These are phyloP conservation scores for Syzygium aqueum DNA, from an alignment of 345 rosid species.

Conservation along the genomic window DNA sequence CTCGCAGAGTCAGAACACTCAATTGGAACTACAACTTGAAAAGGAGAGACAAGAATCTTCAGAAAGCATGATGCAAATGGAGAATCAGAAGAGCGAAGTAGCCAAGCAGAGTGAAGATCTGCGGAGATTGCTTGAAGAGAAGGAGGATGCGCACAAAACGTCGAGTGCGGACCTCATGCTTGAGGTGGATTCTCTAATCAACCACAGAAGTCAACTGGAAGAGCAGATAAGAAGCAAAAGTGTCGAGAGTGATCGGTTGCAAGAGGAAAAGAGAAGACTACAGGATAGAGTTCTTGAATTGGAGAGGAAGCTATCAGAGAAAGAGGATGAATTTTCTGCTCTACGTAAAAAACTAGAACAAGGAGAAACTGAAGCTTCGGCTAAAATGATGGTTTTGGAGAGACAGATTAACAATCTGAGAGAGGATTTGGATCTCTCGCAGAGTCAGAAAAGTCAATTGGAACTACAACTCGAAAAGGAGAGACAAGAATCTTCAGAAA, in stretches of 20 bases:
- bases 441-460: conserved; percentile 24
- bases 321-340: conserved; percentile 26
- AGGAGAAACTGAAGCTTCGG: conserved; percentile 22
- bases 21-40: conserved; percentile 37
- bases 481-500: conserved; percentile 35
- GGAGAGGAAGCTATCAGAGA: conserved; percentile 27
- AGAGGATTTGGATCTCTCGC: conserved; percentile 41
- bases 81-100: conserved; percentile 29
- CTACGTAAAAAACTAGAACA: neutral
- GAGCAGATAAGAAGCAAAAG: conserved; percentile 25
- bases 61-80: conserved; percentile 24
- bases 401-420: conserved; percentile 29
- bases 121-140: conserved; percentile 30
- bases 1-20: conserved; percentile 26
- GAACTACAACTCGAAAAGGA: conserved; percentile 42
- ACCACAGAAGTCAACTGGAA: conserved; percentile 38
- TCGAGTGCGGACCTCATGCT: conserved; percentile 26
- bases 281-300: conserved; percentile 21
- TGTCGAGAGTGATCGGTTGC: conserved; percentile 28
- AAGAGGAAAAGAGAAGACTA: conserved; percentile 16
- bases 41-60: conserved; percentile 41
- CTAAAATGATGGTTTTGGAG: conserved; percentile 27
- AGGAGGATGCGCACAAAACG: conserved; percentile 27
- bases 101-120: conserved; percentile 34
- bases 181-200: conserved; percentile 29